Evolutionary conservation across 805 yeast genomes (phyloP).

Genomic region (Hanseniaspora osmophila): DNA sequence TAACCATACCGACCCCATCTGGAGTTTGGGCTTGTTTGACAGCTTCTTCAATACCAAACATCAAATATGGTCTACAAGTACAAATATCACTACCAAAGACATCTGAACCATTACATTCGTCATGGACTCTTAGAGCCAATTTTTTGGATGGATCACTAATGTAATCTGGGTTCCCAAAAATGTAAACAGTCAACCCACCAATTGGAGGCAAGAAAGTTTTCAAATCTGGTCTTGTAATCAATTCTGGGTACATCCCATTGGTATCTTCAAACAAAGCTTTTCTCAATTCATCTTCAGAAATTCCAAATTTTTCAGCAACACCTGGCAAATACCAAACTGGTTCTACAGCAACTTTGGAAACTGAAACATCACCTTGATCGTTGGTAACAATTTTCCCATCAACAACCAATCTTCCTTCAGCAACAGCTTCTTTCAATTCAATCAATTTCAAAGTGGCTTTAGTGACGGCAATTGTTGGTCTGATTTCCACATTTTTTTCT

Average conservation of each 20-base stretch:
- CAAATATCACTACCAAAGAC: constrained; percentile 58
- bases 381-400: constrained; percentile 51
- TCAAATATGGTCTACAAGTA: constrained; percentile 54
- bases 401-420: constrained; percentile 36
- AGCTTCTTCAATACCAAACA: constrained; percentile 54
- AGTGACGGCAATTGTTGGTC: constrained; percentile 54
- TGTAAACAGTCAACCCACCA: constrained; percentile 54
- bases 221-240: constrained; percentile 52
- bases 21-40: constrained; percentile 56
- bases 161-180: constrained; percentile 45
- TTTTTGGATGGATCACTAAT: constrained; percentile 37
- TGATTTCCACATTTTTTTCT: constrained; percentile 38
- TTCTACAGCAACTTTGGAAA: constrained; percentile 52
- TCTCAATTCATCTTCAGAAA: constrained; percentile 41
- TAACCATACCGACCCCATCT: constrained; percentile 43
- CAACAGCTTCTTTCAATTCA: constrained; percentile 44
- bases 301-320: constrained; percentile 47
- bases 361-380: constrained; percentile 44
- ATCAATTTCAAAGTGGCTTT: constrained; percentile 49
- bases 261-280: constrained; percentile 53
- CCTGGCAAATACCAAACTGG: constrained; percentile 64
- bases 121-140: constrained; percentile 49
- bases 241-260: constrained; percentile 58
- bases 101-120: constrained; percentile 59
- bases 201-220: constrained; percentile 56